Evolutionary conservation across 1,284 basidiomycete genomes (phyloP).

Genomic region (Apiotrichum montevideense): DNA sequence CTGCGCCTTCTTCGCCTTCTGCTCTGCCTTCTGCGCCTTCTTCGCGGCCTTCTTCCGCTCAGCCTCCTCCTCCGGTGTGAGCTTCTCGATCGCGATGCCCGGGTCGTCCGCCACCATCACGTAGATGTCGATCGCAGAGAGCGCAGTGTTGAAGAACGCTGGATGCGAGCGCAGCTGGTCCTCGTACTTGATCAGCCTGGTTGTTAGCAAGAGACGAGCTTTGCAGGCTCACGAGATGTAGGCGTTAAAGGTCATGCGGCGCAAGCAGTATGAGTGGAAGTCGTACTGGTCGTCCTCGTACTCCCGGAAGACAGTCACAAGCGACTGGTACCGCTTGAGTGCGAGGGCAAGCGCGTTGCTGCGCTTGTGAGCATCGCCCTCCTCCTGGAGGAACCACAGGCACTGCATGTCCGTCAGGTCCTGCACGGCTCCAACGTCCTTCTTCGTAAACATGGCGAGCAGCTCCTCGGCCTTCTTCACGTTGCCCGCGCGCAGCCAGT

Average conservation of each 20-base stretch:
- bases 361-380: constrained; percentile 65
- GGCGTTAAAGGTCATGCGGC: constrained; percentile 79
- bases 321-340: constrained; percentile 75
- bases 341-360: constrained; percentile 69
- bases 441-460: constrained; percentile 84
- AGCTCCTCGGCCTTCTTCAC: constrained; percentile 66
- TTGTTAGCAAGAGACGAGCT: background rate
- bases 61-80: constrained; percentile 44
- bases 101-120: constrained; percentile 69
- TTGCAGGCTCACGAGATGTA: constrained; percentile 61
- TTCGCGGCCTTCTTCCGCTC: constrained; percentile 62
- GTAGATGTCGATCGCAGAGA: constrained; percentile 71
- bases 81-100: constrained; percentile 49
- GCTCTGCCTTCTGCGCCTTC: constrained; percentile 85
- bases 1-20: constrained; percentile 64
- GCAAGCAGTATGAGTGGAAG: constrained; percentile 91
- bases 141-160: constrained; percentile 66
- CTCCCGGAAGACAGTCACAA: constrained; percentile 71
- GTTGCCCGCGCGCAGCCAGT: constrained; percentile 73
- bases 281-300: constrained; percentile 96
- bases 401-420: constrained; percentile 98
- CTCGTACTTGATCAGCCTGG: constrained; percentile 74
- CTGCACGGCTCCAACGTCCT: constrained; percentile 64
- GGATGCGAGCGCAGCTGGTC: constrained; percentile 70
- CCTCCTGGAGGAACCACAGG: constrained; percentile 76